Percentiles rank a stretch among this genome's conserved stretches.
These are phyloP conservation scores for Arthrobotrys sphaeroides DNA, from an alignment of 2,329 filamentous ascomycete species.

Conservation along the genomic window DNA sequence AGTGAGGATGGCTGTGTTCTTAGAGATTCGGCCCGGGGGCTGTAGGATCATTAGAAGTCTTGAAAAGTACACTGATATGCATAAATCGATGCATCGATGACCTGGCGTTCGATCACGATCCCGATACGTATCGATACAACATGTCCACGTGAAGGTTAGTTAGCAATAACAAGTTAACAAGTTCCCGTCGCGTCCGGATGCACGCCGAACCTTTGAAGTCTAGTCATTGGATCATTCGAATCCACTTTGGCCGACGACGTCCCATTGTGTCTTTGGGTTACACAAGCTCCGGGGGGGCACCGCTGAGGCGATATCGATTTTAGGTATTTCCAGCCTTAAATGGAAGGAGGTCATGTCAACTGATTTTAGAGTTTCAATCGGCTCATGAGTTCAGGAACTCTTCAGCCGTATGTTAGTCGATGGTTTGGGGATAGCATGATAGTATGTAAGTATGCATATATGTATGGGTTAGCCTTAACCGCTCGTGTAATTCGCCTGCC, in stretches of 20 bases:
- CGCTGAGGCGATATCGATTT: neutral
- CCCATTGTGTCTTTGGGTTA: neutral
- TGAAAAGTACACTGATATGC: too few relatives aligned
- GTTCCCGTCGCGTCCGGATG: neutral
- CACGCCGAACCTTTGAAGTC: neutral
- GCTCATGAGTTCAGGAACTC: neutral
- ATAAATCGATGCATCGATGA: neutral
- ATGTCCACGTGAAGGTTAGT: neutral
- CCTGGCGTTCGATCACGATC: neutral
- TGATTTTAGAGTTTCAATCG: neutral
- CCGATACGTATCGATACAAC: neutral
- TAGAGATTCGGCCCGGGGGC: too few relatives aligned
- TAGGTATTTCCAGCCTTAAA: constrained; percentile 1
- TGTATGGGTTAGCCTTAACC: constrained; percentile 4
- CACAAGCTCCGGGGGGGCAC: neutral
- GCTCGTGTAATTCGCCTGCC: constrained; percentile 29
- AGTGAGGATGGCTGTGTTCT: too few relatives aligned
- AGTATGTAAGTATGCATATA: too few relatives aligned
- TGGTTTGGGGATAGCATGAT: neutral
- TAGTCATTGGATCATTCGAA: neutral
- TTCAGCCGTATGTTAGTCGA: neutral
- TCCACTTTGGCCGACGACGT: neutral
- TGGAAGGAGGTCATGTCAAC: constrained; percentile 43
- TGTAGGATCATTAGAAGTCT: too few relatives aligned
- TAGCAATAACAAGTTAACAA: neutral